Percentiles rank a stretch among this genome's conserved stretches.
phyloP scores from a whole-genome alignment of 257 asterid species.

The Lithospermum erythrorhizon region DNA sequence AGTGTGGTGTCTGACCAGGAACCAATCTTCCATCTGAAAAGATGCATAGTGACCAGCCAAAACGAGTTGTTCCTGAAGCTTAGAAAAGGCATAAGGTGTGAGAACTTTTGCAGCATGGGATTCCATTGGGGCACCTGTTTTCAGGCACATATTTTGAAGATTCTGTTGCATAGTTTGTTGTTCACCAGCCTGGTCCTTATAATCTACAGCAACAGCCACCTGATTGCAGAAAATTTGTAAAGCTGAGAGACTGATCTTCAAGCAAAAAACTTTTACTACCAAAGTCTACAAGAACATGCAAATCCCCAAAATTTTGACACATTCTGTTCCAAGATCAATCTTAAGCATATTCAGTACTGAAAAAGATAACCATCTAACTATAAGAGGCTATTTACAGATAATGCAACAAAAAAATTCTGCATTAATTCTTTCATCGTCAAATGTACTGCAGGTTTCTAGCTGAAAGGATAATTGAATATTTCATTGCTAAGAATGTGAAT shows the following conservation, averaged over 20 bases:
- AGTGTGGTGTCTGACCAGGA: slow-evolving; percentile 86
- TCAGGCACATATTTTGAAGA: slow-evolving; percentile 78
- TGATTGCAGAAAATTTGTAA: slow-evolving; percentile 18
- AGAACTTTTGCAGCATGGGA: slow-evolving; percentile 87
- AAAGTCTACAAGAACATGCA: no score
- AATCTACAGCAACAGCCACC: slow-evolving; percentile 92
- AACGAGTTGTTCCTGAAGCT: slow-evolving; percentile 89
- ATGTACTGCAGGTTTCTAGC: no score
- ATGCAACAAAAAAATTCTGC: no score
- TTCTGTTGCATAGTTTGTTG: slow-evolving; percentile 97
- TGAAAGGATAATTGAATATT: no score
- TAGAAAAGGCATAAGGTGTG: slow-evolving; percentile 82
- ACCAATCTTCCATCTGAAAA: slow-evolving; percentile 63
- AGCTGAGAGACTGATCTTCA: neutral
- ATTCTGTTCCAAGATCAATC: neutral
- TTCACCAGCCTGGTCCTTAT: slow-evolving; percentile 88
- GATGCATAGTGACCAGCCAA: slow-evolving; percentile 93
- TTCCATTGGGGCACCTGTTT: slow-evolving; percentile 99
- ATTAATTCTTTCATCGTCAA: no score
- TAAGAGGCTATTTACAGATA: no score
- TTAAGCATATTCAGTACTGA: no score
- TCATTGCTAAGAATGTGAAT: no score
- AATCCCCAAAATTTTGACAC: neutral
- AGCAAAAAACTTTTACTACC: neutral
- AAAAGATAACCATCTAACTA: no score